phyloP scores from a whole-genome alignment of 169 alveolate species.

The Plasmodium cynomolgi region DNA sequence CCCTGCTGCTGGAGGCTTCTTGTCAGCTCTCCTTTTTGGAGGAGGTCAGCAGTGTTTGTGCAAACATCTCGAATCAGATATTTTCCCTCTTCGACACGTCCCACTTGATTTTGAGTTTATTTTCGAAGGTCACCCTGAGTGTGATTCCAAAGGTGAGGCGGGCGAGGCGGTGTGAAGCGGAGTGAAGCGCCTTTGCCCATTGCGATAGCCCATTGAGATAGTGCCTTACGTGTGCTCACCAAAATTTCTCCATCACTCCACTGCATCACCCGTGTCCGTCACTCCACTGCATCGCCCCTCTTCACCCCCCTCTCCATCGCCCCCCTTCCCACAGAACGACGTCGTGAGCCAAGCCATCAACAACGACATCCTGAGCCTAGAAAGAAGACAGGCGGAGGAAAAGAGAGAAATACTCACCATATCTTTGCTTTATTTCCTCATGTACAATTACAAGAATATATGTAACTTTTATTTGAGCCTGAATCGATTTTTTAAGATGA shows the following conservation, averaged over 20 bases:
- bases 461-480: constrained; percentile 15
- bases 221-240: background rate
- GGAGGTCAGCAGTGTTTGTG: background rate
- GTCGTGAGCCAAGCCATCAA: constrained; percentile 36
- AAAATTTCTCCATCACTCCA: background rate
- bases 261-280: background rate
- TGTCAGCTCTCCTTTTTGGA: constrained; percentile 14
- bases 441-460: constrained; percentile 11
- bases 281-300: background rate
- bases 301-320: background rate
- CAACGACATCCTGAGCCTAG: constrained; percentile 22
- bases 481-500: constrained; percentile 13
- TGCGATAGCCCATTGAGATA: background rate
- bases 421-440: constrained; percentile 19
- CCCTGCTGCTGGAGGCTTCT: background rate
- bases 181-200: background rate
- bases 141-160: constrained; percentile 26
- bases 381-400: constrained; percentile 4
- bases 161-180: background rate
- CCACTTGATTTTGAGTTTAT: constrained; percentile 5
- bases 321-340: constrained; percentile 28
- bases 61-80: constrained; percentile 43
- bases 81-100: constrained; percentile 48
- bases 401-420: constrained; percentile 40
- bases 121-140: constrained; percentile 16